These are phyloP conservation scores for Casaregolazyma lundiana DNA, from an alignment of 1,139 yeast species.

Conservation along the genomic window DNA sequence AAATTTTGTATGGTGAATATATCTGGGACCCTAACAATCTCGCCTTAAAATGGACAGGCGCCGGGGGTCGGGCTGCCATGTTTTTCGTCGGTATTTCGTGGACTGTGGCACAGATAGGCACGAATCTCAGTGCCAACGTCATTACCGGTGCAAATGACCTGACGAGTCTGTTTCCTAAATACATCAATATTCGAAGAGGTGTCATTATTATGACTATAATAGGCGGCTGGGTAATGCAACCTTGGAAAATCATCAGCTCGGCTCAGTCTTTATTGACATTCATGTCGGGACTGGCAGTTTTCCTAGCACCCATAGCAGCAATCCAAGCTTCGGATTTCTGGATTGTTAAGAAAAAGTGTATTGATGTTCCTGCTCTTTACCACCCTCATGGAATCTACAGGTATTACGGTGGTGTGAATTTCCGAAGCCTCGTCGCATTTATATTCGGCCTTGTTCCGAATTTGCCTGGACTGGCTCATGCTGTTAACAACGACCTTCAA, in stretches of 20 bases:
- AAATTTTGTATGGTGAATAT: constrained; percentile 30
- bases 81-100: constrained; percentile 46
- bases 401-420: constrained; percentile 38
- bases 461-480: constrained; percentile 40
- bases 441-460: constrained; percentile 41
- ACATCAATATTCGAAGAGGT: constrained; percentile 49
- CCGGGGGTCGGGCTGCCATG: constrained; percentile 33
- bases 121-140: constrained; percentile 48
- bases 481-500: constrained; percentile 32
- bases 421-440: constrained; percentile 42
- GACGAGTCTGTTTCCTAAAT: constrained; percentile 46
- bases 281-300: constrained; percentile 37
- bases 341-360: constrained; percentile 36
- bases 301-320: constrained; percentile 45
- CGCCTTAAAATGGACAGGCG: constrained; percentile 20
- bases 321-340: constrained; percentile 41
- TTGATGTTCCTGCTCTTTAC: constrained; percentile 36
- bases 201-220: constrained; percentile 42
- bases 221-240: constrained; percentile 43
- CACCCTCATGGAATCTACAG: constrained; percentile 38
- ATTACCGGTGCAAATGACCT: constrained; percentile 52
- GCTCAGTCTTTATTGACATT: constrained; percentile 34
- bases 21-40: constrained; percentile 25
- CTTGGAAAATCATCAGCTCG: constrained; percentile 48
- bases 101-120: constrained; percentile 44